Evolutionary conservation across 305 asterid species (phyloP), one percentile per base, ranked within the genome.

Genomic region (Rubia peregrina): DNA sequence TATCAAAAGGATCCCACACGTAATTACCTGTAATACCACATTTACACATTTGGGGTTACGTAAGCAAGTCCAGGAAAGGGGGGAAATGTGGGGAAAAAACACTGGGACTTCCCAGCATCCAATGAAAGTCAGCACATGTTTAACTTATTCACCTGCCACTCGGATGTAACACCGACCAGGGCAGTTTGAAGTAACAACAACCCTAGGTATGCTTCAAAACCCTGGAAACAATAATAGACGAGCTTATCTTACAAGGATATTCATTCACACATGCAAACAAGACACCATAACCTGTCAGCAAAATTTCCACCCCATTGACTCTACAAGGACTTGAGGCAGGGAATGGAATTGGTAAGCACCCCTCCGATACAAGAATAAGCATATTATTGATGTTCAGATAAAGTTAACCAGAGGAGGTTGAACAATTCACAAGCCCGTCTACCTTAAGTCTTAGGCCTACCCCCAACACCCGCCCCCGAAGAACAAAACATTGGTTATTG

Each of bases 151-250:
- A 65, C 98, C 96, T 94, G 99, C 99, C 99, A 94, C 78, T 89
- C 98, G 43, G 89, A 88, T 78, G 75, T 77, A 75, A 76, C 79
- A 74, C 95, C 90, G 75, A 75, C 86, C 77, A 88, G 57, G 69
- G 96, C 96, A 79, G 96, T 89, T 80, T 87, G 83, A 61, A 94
- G 98, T 77, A 91, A 82, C 85, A 86, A 82, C 68, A 88, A 73
- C 71, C 99, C 99, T 79, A 91, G 82, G 85, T 91, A 91, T 61
- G 96, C 99, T 88, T 94, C 97, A 53, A 89, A 87, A 33, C 88
- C 95, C 98, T 91, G 93, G 73, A 81, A 72, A 48, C 44, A 76
- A 76, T 61, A 69, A 22, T 42, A 67, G 43, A 71, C 66, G n/a
- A 65, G 59, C 26, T 65, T 46, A 55, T 22, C 56, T 40, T 46